Conservation (phyloP, 805 yeast species). For the Candida sphagnicola region DNA sequence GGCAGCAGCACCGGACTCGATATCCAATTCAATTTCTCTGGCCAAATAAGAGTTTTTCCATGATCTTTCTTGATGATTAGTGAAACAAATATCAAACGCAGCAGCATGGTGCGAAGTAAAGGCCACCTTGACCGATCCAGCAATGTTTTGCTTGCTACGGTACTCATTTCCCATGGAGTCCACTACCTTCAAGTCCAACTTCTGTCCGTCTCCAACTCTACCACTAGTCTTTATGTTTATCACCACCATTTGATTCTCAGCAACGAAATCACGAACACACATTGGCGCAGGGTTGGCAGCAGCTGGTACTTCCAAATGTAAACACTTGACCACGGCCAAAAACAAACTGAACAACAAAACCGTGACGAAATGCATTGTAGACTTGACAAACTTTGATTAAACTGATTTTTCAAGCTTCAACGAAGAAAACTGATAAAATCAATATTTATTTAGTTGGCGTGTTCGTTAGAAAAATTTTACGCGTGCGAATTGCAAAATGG, state of each 20-base stretch:
- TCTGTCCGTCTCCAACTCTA: conserved; percentile 81
- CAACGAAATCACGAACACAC: conserved; percentile 90
- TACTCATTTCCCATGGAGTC: conserved; percentile 86
- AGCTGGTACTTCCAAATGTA: conserved; percentile 55
- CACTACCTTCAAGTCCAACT: conserved; percentile 58
- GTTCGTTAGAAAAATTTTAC: conserved; percentile 2
- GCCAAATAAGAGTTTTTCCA: conserved; percentile 38
- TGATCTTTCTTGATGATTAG: conserved; percentile 46
- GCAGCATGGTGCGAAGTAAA: conserved; percentile 81
- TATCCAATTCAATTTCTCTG: conserved; percentile 83
- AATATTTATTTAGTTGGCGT: neutral
- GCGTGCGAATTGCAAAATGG: neutral
- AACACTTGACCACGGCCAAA: conserved; percentile 27
- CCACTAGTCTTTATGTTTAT: conserved; percentile 78
- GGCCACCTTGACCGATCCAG: conserved; percentile 68
- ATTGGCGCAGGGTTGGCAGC: conserved; percentile 49
- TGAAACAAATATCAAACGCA: conserved; percentile 89
- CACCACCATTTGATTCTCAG: conserved; percentile 82
- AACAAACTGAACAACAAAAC: conserved; percentile 10
- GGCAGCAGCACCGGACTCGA: conserved; percentile 94
- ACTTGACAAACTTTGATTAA: neutral
- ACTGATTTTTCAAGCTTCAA: neutral
- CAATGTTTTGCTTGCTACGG: conserved; percentile 67
- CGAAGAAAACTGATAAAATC: neutral
- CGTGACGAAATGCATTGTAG: conserved; percentile 11